Evolutionary conservation across 495 filamentous ascomycete genomes (phyloP).

Genomic region (Aspergillus kassunensis): DNA sequence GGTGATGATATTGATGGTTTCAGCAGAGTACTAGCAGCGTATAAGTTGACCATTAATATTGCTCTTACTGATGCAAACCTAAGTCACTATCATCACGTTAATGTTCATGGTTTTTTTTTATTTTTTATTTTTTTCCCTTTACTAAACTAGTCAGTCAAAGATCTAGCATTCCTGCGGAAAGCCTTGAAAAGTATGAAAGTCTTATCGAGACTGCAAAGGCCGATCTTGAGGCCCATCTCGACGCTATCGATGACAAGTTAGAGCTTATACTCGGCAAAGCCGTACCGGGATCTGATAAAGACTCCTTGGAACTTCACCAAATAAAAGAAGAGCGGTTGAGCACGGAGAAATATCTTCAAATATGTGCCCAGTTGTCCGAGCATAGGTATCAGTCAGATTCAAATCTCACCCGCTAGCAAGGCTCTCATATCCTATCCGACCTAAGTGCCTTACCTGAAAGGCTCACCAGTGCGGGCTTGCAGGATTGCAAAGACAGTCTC

Average conservation of each 20-base stretch:
- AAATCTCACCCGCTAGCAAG: conserved; percentile 12
- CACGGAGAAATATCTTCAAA: conserved; percentile 41
- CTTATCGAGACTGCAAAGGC: conserved; percentile 34
- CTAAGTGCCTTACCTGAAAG: conserved; percentile 23
- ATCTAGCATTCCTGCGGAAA: conserved; percentile 25
- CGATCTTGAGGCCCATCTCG: conserved; percentile 36
- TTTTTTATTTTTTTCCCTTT: not conserved
- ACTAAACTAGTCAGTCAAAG: conserved; percentile 18
- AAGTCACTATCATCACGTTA: conserved; percentile 20
- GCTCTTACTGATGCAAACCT: conserved; percentile 36
- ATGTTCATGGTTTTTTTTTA: not conserved
- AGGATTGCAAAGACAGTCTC: conserved; percentile 38
- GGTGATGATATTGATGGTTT: conserved; percentile 32
- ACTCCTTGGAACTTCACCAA: conserved; percentile 25
- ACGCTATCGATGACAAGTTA: conserved; percentile 35
- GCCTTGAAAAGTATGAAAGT: conserved; percentile 30
- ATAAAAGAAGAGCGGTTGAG: conserved; percentile 39
- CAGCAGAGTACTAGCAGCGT: conserved; percentile 29
- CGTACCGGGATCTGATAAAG: conserved; percentile 13
- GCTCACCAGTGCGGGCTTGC: conserved; percentile 30
- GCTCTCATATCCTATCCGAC: conserved; percentile 12
- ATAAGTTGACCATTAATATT: conserved; percentile 41
- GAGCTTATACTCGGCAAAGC: conserved; percentile 17
- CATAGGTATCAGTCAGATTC: conserved; percentile 36
- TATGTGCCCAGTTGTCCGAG: conserved; percentile 34